Conservation (phyloP, 805 yeast genomes). For the Lachancea meyersii region DNA sequence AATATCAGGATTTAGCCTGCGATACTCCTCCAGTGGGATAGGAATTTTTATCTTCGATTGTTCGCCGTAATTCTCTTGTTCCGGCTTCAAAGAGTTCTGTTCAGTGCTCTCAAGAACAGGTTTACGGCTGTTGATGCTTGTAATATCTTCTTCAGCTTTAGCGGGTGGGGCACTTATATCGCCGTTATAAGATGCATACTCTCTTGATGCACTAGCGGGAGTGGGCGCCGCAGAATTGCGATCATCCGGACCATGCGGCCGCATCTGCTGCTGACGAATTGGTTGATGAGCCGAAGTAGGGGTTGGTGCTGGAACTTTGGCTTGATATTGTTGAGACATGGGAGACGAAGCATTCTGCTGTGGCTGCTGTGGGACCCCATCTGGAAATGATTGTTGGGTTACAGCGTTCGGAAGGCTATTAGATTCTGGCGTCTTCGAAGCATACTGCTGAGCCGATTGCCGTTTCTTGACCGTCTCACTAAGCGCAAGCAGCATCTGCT, state of each 20-base stretch:
- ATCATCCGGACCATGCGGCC: neutral
- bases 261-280: neutral
- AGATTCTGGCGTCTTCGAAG: neutral
- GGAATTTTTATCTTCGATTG: constrained; percentile 29
- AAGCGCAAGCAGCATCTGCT: constrained; percentile 25
- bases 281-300: neutral
- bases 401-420: neutral
- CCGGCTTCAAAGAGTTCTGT: neutral
- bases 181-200: neutral
- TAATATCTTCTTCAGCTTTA: neutral
- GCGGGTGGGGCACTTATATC: neutral
- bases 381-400: neutral
- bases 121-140: neutral
- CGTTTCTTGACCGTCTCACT: constrained; percentile 25
- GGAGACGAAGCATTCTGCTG: neutral
- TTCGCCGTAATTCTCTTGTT: neutral
- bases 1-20: constrained; percentile 16
- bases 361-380: constrained; percentile 1
- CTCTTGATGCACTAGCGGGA: neutral
- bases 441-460: constrained; percentile 10
- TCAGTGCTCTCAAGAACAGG: neutral
- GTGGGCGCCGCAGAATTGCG: neutral
- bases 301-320: neutral
- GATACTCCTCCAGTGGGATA: constrained; percentile 20
- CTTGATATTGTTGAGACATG: neutral